Percentiles rank a stretch among this genome's conserved stretches.
phyloP scores from a whole-genome alignment of 768 basidiomycete species.

The Saitozyma sp. region DNA sequence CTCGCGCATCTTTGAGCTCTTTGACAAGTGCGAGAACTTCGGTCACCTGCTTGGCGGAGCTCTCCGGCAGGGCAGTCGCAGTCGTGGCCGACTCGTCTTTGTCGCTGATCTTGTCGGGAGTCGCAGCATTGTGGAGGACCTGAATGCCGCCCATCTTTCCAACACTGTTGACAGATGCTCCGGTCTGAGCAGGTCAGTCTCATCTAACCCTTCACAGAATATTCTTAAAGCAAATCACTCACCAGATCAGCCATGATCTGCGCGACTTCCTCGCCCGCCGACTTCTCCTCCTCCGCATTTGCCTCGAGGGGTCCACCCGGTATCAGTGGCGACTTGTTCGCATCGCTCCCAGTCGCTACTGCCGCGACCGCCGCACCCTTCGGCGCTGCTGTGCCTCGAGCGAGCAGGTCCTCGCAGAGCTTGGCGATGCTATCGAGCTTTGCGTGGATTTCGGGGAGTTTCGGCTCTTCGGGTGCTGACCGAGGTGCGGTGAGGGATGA shows the following conservation, averaged over 20 bases:
- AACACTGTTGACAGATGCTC: constrained; percentile 32
- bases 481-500: constrained; percentile 14
- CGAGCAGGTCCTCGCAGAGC: constrained; percentile 37
- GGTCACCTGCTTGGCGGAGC: constrained; percentile 28
- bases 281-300: constrained; percentile 31
- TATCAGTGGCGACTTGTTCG: background rate
- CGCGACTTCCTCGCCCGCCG: constrained; percentile 42
- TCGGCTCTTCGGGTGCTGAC: constrained; percentile 1
- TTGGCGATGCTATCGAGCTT: constrained; percentile 43
- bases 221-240: constrained; percentile 12
- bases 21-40: constrained; percentile 44
- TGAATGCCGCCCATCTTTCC: constrained; percentile 34
- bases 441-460: constrained; percentile 26
- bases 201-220: background rate
- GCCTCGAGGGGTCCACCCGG: constrained; percentile 2
- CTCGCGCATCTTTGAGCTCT: constrained; percentile 43
- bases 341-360: background rate
- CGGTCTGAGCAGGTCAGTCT: constrained; percentile 24
- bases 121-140: constrained; percentile 33
- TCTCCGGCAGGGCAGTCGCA: constrained; percentile 12
- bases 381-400: constrained; percentile 3
- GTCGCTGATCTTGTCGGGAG: constrained; percentile 7
- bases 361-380: background rate
- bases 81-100: background rate
- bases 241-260: constrained; percentile 46